Base-by-base conservation (phyloP, 2,329 filamentous ascomycete species). In the Talaromyces sp. region DNA sequence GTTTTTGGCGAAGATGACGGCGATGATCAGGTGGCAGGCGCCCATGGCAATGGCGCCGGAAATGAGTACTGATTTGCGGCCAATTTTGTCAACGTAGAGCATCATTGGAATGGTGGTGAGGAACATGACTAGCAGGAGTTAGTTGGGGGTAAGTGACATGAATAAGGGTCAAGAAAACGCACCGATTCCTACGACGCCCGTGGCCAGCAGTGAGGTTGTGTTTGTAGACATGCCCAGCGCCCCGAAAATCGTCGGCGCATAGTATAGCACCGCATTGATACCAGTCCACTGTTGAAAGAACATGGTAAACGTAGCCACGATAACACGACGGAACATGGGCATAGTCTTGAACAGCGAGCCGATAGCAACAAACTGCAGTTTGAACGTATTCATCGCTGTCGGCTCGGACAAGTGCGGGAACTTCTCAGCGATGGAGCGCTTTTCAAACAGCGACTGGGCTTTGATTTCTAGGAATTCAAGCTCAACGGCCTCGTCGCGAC, bases 391-490 rank as follows among this genome's bases (percentile, higher is more conserved):
- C 83, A 80, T 83, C 1, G 78, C 74, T 0, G 84, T 88, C 56
- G 80, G 79, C 61, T 86, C 80, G 2, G 80, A 77, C 14, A 89
- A 76, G 35, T 87, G 78, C 0, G 89, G 89, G 71, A 89, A 91
- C 26, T 86, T 80, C 63, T 88, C 86, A 0, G 83, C 82, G 10
- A 88, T 80, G 0, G 84, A 85, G 35, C 85, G 83, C 75, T 92
- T 90, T 74, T 93, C 89, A 65, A 93, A 94, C 19, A 89, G 72
- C 0, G 85, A 87, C 71, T 91, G 88, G 0, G 89, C 88, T 72
- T 90, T 90, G 75, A 93, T 92, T 70, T 93, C 90, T n/a, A 91
- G 82, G 69, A 88, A 91, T 68, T 93, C 90, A 1, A 91, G 79
- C 64, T 88, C 83, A 41, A 92, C 83, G 0, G 90, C 80, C 60